phyloP scores from a whole-genome alignment of 2,329 filamentous ascomycete genomes.

The Aspergillus sp. region DNA sequence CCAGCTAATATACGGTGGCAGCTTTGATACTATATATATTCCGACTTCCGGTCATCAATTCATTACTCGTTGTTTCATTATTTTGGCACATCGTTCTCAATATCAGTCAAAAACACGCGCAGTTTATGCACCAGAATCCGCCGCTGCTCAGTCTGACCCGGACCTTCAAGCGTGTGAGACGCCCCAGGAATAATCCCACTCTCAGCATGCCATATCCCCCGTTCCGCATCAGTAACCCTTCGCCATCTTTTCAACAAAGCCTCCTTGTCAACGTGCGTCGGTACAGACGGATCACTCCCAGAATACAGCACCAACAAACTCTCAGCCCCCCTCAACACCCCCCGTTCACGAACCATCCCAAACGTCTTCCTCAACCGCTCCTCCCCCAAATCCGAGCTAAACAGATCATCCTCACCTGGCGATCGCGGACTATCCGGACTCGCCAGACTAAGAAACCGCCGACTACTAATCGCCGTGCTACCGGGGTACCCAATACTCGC shows the following conservation, averaged over 20 bases:
- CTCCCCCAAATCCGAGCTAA: slow-evolving; percentile 70
- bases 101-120: not conserved
- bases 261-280: slow-evolving; percentile 46
- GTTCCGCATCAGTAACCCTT: slow-evolving; percentile 38
- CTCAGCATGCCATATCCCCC: slow-evolving; percentile 46
- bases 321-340: slow-evolving; percentile 34
- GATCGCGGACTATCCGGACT: slow-evolving; percentile 51
- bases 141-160: not conserved
- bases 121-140: not conserved
- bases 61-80: too few relatives aligned
- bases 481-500: slow-evolving; percentile 30
- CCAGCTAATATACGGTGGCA: too few relatives aligned
- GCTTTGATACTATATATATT: too few relatives aligned
- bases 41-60: too few relatives aligned
- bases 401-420: slow-evolving; percentile 79
- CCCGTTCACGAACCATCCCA: slow-evolving; percentile 46
- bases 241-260: slow-evolving; percentile 45
- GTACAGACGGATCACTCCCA: slow-evolving; percentile 47
- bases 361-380: slow-evolving; percentile 63
- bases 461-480: slow-evolving; percentile 52
- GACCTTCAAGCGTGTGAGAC: not conserved
- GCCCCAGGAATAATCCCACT: slow-evolving; percentile 51
- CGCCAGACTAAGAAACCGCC: slow-evolving; percentile 59
- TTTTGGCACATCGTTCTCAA: not conserved
- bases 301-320: slow-evolving; percentile 47